Conservation (phyloP, 345 rosid genomes). For the Pelargonium nanum region DNA sequence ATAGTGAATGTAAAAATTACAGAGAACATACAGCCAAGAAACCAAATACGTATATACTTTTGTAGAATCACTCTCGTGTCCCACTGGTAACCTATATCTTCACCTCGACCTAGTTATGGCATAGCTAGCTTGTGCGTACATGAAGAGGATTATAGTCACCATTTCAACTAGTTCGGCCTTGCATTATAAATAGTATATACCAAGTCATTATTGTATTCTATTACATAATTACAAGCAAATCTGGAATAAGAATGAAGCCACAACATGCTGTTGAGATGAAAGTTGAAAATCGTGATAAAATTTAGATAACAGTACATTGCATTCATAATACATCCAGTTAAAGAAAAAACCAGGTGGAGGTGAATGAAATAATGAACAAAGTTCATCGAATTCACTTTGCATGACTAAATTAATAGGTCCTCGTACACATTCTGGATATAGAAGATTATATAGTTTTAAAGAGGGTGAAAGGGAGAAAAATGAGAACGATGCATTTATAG, state of each 20-base stretch:
- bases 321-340: neutral
- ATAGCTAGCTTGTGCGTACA: neutral
- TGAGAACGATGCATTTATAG: no score
- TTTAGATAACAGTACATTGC: neutral
- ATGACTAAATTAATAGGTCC: no score
- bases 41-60: neutral
- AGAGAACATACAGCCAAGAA: neutral
- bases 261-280: no score
- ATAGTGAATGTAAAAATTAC: neutral
- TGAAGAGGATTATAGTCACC: neutral
- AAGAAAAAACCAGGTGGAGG: neutral
- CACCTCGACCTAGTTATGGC: neutral
- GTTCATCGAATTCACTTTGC: neutral
- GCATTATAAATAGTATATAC: neutral
- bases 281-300: no score
- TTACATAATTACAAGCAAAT: neutral
- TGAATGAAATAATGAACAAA: neutral
- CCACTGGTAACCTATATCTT: neutral
- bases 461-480: no score
- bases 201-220: neutral
- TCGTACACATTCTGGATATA: no score
- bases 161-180: neutral
- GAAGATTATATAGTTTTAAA: no score
- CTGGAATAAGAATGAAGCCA: no score
- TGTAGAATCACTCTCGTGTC: neutral